phyloP scores from a whole-genome alignment of 1,139 yeast genomes.

The Geotrichum europaeum region DNA sequence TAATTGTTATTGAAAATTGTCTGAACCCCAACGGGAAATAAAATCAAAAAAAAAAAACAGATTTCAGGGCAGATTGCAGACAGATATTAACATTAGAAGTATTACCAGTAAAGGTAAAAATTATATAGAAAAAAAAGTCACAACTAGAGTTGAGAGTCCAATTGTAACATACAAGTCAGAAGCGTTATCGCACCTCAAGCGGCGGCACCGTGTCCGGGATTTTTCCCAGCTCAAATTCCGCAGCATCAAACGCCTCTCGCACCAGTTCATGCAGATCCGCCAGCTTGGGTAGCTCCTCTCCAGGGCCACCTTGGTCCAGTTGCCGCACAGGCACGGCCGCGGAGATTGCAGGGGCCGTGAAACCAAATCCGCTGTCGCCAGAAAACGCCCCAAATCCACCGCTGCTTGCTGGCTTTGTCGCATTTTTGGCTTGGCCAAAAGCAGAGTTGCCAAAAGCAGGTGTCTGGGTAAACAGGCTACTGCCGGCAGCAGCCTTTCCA shows the following conservation, averaged over 20 bases:
- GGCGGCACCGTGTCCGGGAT: conserved; percentile 86
- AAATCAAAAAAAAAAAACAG: no score
- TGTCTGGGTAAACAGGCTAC: not conserved
- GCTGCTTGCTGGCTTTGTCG: conserved; percentile 14
- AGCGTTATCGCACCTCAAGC: conserved; percentile 37
- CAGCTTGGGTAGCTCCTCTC: conserved; percentile 30
- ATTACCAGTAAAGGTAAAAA: not conserved
- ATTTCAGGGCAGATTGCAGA: not conserved
- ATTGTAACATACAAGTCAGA: not conserved
- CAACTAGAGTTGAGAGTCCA: not conserved
- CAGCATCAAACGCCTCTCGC: conserved; percentile 46
- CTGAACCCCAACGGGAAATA: no score
- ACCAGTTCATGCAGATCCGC: conserved; percentile 43
- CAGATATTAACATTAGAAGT: not conserved
- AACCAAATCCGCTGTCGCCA: conserved; percentile 8
- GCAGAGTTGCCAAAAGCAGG: conserved; percentile 11
- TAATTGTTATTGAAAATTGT: no score
- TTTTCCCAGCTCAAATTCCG: conserved; percentile 52
- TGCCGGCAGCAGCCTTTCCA: not conserved
- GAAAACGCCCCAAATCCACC: conserved; percentile 15
- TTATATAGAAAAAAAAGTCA: no score
- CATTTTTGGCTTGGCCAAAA: not conserved
- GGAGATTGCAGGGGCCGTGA: conserved; percentile 5
- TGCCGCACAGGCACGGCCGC: not conserved
- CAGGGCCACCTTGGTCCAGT: conserved; percentile 26